Base-by-base conservation (phyloP, 2,329 filamentous ascomycete species). In the Iodosphaeria phyllophila region DNA sequence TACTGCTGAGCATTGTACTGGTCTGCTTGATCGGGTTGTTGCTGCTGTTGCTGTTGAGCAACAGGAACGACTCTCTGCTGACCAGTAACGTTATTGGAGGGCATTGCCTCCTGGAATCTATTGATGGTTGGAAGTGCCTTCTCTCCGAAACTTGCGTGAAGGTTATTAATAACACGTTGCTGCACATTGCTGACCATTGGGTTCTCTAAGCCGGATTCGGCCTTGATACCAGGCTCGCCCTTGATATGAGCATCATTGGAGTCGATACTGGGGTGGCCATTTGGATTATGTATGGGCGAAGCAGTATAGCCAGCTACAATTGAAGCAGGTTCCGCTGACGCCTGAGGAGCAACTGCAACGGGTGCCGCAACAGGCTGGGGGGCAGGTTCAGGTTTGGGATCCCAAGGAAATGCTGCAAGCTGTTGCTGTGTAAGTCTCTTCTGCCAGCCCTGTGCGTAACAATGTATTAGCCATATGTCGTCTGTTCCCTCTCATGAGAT, bases 351-450 rank as follows among this genome's bases (percentile, higher is more conserved):
- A 22, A 34, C 25, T 8, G 29, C 36, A 29, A 38, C 29, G 15
- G 30, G 27, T 28, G 39, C 32, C 22, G 32, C 20, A 29, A 29
- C 20, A 32, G 32, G 35, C 47, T 37, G 39, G 47, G 42, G 29
- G 45, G 58, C 41, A 40, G 67, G 64, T 26, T 77, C 73, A 24
- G 76, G 74, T 44, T 77, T 74, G 21, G 89, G 86, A 45, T 98
- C 89, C 89, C 89, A 98, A 8, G 89, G 86, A 47, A 95, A 93
- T 29, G 68, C 60, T 30, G 89, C 89, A 32, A 95, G 75, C 36
- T 76, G 71, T 35, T 91, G 71, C 37, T 72, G 70, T 2, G 84
- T 77, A 18, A 98, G 64, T 52, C 91, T 93, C 40, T 74, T 64
- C 59, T 95, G 84, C 89, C 89, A 98, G 54, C 74, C 79, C 84